These are phyloP conservation scores for Tolypocladium ovalisporum DNA, from an alignment of 2,329 filamentous ascomycete species.

Conservation along the genomic window DNA sequence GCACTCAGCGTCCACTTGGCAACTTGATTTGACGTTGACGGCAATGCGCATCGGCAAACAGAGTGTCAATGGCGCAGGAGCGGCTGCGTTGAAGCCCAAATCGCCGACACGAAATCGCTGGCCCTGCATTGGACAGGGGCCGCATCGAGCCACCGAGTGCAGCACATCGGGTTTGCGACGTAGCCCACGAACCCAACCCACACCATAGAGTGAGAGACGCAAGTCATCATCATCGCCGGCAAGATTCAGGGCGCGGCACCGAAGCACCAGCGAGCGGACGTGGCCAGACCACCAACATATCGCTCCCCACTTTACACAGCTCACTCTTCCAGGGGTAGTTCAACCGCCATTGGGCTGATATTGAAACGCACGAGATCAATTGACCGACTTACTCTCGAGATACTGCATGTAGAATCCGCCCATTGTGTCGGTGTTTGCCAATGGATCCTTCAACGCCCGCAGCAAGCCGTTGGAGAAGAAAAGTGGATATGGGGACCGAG, in stretches of 20 bases:
- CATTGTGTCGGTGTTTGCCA: conserved; percentile 33
- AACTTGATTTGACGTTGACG: neutral
- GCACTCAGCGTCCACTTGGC: conserved; percentile 8
- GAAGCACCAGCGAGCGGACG: neutral
- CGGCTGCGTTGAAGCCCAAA: neutral
- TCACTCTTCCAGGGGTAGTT: neutral
- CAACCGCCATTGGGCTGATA: neutral
- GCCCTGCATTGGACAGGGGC: neutral
- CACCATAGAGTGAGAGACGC: neutral
- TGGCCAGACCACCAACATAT: neutral
- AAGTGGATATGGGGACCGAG: conserved; percentile 9
- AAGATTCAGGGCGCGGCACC: neutral
- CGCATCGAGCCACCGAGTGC: neutral
- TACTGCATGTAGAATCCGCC: conserved; percentile 63
- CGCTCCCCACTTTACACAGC: neutral
- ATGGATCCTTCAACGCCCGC: conserved; percentile 7
- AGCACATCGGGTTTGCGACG: neutral
- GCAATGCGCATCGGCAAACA: neutral
- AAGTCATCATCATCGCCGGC: neutral
- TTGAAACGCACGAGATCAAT: conserved; percentile 1
- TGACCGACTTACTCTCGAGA: conserved; percentile 55
- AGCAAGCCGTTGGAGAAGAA: conserved; percentile 4
- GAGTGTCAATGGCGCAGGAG: neutral
- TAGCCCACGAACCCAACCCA: neutral
- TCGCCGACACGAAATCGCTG: neutral